Conservation (phyloP, 116 monocot genomes). For the Papilionanthe hybrid region DNA sequence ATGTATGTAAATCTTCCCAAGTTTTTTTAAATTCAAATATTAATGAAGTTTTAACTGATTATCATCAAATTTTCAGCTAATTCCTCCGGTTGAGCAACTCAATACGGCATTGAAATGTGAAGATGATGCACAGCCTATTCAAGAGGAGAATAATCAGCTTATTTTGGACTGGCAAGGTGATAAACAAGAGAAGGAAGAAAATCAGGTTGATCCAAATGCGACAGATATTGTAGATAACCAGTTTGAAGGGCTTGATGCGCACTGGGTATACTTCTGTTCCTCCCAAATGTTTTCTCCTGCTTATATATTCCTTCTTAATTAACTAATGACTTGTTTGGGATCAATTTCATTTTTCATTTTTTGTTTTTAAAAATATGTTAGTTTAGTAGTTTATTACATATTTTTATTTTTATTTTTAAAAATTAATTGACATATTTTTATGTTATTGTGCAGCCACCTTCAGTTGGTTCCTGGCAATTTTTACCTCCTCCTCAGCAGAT, state of each 20-base stretch:
- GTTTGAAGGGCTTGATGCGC: slow-evolving; percentile 6
- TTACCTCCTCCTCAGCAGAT: slow-evolving; percentile 22
- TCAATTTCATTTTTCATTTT: too few relatives aligned
- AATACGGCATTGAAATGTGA: neutral
- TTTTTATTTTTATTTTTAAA: too few relatives aligned
- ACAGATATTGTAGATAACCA: neutral
- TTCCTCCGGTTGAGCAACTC: neutral
- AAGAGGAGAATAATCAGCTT: neutral
- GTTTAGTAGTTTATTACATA: too few relatives aligned
- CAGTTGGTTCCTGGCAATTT: slow-evolving; percentile 27
- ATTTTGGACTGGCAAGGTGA: neutral
- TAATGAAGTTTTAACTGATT: neutral
- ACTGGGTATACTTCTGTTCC: neutral
- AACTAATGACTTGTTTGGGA: neutral
- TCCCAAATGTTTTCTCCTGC: neutral
- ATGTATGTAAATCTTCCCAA: neutral
- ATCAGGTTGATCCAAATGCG: neutral
- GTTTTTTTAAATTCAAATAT: neutral
- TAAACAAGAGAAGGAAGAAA: slow-evolving; percentile 5
- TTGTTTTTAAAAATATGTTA: too few relatives aligned
- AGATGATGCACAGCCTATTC: neutral
- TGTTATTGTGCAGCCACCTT: slow-evolving; percentile 32
- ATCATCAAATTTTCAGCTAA: neutral
- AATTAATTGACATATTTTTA: too few relatives aligned
- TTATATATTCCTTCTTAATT: neutral